Conservation (phyloP, 2,329 filamentous ascomycete genomes). For the Drechslera avenae region DNA sequence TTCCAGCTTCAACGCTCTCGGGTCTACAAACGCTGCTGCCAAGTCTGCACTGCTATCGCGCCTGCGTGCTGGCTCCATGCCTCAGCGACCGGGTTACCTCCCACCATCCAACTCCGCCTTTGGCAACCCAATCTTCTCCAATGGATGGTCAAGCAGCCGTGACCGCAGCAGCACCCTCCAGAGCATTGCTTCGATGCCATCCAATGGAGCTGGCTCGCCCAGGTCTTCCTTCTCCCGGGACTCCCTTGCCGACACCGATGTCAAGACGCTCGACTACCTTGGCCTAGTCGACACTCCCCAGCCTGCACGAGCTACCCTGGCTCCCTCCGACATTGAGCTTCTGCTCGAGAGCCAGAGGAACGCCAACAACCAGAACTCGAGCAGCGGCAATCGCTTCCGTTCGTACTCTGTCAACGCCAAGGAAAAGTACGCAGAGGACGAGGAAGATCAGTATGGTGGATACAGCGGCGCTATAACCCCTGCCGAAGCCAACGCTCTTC, state of each 20-base stretch:
- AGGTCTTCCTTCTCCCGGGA: slow-evolving; percentile 85
- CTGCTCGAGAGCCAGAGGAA: slow-evolving; percentile 58
- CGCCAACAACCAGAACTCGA: slow-evolving; percentile 65
- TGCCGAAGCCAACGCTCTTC: slow-evolving; percentile 63
- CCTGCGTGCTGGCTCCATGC: slow-evolving; percentile 90
- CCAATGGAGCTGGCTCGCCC: slow-evolving; percentile 85
- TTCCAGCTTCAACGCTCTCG: slow-evolving; percentile 49
- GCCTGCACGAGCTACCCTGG: slow-evolving; percentile 73
- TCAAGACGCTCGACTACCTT: slow-evolving; percentile 93
- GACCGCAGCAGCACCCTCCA: slow-evolving; percentile 87
- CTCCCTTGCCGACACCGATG: slow-evolving; percentile 82
- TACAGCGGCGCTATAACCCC: slow-evolving; percentile 67
- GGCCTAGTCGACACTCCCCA: slow-evolving; percentile 93
- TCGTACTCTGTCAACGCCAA: slow-evolving; percentile 99
- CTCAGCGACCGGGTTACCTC: slow-evolving; percentile 77
- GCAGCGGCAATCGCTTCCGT: slow-evolving; percentile 81
- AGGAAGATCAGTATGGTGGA: slow-evolving; percentile 72
- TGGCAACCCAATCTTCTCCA: slow-evolving; percentile 85
- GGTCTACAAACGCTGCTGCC: slow-evolving; percentile 56
- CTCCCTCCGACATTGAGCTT: slow-evolving; percentile 61
- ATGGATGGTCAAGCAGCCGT: slow-evolving; percentile 80
- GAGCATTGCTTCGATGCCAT: slow-evolving; percentile 85
- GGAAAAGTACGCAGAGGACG: slow-evolving; percentile 92
- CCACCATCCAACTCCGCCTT: slow-evolving; percentile 68
- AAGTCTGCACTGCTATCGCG: slow-evolving; percentile 81